A percentile compares a stretch with the other conserved stretches of the same genome.
These are phyloP conservation scores for Syncephalastrum contaminatum DNA, from an alignment of 371 early-diverging fungal species.

Conservation along the genomic window DNA sequence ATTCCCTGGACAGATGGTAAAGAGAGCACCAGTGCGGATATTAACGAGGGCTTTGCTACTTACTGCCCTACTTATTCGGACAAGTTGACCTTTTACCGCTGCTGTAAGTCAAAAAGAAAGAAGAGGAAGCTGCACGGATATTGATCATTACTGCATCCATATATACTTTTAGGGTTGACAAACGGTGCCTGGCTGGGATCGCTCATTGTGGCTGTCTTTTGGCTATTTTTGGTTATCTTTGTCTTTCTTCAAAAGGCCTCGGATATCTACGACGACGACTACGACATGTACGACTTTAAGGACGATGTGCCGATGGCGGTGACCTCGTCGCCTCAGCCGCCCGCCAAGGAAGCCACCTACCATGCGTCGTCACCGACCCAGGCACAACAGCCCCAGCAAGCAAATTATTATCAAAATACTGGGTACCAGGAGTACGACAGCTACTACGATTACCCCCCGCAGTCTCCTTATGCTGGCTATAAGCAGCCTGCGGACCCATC, in stretches of 20 bases:
- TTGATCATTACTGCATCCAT: neutral
- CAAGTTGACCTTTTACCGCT: slow-evolving; percentile 16
- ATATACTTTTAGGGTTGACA: slow-evolving; percentile 10
- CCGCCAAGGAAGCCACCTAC: too few relatives aligned
- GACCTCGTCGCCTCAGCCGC: slow-evolving; percentile 1
- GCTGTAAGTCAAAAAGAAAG: slow-evolving; percentile 29
- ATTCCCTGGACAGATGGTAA: slow-evolving; percentile 30
- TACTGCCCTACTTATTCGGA: slow-evolving; percentile 20
- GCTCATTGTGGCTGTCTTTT: slow-evolving; percentile 11
- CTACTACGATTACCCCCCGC: slow-evolving; percentile 19
- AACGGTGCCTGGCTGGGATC: slow-evolving; percentile 17
- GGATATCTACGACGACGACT: slow-evolving; percentile 13
- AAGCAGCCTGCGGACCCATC: slow-evolving; percentile 8
- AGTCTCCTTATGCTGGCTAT: slow-evolving; percentile 20
- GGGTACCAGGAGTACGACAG: slow-evolving; percentile 15
- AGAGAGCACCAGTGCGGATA: neutral
- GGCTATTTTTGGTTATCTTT: slow-evolving; percentile 9
- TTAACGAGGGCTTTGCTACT: slow-evolving; percentile 19
- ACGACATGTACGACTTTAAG: slow-evolving; percentile 16
- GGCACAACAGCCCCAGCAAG: too few relatives aligned
- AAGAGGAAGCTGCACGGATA: neutral
- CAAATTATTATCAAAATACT: too few relatives aligned
- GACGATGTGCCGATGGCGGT: slow-evolving; percentile 18
- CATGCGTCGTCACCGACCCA: too few relatives aligned
- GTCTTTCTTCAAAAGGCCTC: slow-evolving; percentile 7